Evolutionary conservation across 805 yeast genomes (phyloP).

Genomic region (Candida adriatica): DNA sequence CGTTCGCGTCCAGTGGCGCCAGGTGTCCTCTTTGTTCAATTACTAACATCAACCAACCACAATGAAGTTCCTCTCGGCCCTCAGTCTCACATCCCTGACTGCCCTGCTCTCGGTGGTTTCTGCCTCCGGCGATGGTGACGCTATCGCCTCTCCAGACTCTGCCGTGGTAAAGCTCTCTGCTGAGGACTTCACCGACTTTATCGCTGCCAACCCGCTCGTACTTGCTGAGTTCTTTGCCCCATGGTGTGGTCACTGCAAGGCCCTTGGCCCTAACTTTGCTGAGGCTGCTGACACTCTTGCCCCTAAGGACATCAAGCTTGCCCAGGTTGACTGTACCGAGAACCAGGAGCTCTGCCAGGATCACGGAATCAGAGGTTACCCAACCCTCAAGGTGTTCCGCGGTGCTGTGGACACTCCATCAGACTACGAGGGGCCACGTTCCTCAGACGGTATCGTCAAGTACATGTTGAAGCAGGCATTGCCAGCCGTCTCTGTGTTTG

Average conservation of each 20-base stretch:
- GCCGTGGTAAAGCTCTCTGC: conserved; percentile 78
- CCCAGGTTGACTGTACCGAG: conserved; percentile 82
- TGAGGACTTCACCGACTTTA: conserved; percentile 56
- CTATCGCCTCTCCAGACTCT: conserved; percentile 73
- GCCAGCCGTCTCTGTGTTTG: conserved; percentile 61
- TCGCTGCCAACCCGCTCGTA: conserved; percentile 69
- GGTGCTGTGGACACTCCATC: conserved; percentile 34
- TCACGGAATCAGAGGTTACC: conserved; percentile 73
- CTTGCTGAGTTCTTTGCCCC: conserved; percentile 89
- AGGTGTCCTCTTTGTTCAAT: too few species aligned
- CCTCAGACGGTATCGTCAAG: conserved; percentile 65
- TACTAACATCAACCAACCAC: too few species aligned
- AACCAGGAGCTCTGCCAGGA: conserved; percentile 64
- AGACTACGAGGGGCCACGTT: conserved; percentile 83
- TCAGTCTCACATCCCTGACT: conserved; percentile 35
- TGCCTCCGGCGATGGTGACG: conserved; percentile 47
- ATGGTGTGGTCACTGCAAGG: conserved; percentile 98
- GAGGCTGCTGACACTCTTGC: conserved; percentile 62
- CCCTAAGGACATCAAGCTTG: conserved; percentile 60
- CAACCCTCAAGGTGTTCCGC: conserved; percentile 74
- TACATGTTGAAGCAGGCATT: conserved; percentile 77
- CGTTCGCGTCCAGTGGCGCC: too few species aligned
- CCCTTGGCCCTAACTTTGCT: conserved; percentile 72
- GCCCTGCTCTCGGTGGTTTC: conserved; percentile 27
- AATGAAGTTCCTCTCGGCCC: conserved; percentile 32